Conservation (phyloP, 768 basidiomycete genomes). For the Amanita inopinata region DNA sequence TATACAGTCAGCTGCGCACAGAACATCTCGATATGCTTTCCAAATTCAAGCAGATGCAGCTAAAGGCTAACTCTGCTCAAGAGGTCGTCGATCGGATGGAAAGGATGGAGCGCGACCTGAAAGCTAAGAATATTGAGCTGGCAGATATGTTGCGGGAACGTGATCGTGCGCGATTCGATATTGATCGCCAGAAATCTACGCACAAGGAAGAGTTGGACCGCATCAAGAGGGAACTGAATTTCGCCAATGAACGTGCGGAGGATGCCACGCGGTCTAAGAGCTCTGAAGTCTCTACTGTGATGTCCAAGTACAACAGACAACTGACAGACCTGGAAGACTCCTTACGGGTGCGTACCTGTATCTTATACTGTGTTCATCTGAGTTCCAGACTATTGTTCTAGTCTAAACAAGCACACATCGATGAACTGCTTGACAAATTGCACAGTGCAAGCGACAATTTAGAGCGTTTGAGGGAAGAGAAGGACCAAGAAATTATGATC, state of each 20-base stretch:
- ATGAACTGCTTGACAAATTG: constrained; percentile 78
- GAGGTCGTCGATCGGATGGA: constrained; percentile 99
- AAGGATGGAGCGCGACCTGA: constrained; percentile 95
- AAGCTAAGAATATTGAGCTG: constrained; percentile 95
- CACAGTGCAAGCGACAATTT: constrained; percentile 66
- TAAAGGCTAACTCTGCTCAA: constrained; percentile 97
- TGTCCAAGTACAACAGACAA: constrained; percentile 93
- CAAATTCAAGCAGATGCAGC: constrained; percentile 94
- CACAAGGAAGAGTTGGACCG: constrained; percentile 96
- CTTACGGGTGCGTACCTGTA: constrained; percentile 51
- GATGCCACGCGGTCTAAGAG: constrained; percentile 87
- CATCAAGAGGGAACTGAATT: constrained; percentile 81
- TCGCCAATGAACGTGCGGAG: constrained; percentile 97
- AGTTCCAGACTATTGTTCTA: constrained; percentile 28
- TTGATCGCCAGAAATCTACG: constrained; percentile 86
- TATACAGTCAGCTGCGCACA: constrained; percentile 95
- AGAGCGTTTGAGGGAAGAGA: constrained; percentile 83
- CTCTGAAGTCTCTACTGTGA: constrained; percentile 80
- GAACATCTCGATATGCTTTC: constrained; percentile 96
- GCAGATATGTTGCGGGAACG: constrained; percentile 99
- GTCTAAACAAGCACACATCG: constrained; percentile 95
- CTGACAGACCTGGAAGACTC: constrained; percentile 95
- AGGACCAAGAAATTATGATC: constrained; percentile 94
- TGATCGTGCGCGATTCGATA: constrained; percentile 90
- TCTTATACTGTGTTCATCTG: constrained; percentile 4